These are phyloP conservation scores for Asclepias syriaca DNA, from an alignment of 257 asterid species.

Conservation along the genomic window DNA sequence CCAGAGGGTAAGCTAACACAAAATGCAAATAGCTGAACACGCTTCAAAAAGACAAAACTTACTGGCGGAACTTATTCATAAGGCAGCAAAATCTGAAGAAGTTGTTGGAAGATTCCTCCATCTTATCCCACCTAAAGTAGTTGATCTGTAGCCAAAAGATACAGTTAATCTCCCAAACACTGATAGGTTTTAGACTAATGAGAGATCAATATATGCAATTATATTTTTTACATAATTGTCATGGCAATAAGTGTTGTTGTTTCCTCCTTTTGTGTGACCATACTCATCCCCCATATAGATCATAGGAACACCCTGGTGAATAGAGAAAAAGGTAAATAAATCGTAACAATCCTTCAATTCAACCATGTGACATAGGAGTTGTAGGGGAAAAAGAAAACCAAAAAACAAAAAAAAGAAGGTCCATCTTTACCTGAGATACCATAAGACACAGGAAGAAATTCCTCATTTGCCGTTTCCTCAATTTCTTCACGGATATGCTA, in stretches of 20 bases:
- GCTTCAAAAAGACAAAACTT: slow-evolving; percentile 11
- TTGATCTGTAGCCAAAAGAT: slow-evolving; percentile 56
- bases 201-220: not conserved
- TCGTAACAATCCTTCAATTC: not conserved
- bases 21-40: not conserved
- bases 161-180: not conserved
- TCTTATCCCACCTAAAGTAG: slow-evolving; percentile 93
- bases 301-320: slow-evolving; percentile 92
- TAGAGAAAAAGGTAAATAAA: slow-evolving; percentile 9
- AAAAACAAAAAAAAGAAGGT: slow-evolving; percentile 8
- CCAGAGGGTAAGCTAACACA: slow-evolving; percentile 12
- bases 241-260: slow-evolving; percentile 95
- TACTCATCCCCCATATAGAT: slow-evolving; percentile 95
- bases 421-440: slow-evolving; percentile 83
- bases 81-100: slow-evolving; percentile 81
- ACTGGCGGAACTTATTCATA: slow-evolving; percentile 69
- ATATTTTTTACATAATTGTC: slow-evolving; percentile 67
- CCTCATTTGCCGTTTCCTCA: slow-evolving; percentile 89
- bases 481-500: slow-evolving; percentile 61
- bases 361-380: not conserved
- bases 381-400: not conserved
- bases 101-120: slow-evolving; percentile 71
- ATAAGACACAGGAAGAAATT: slow-evolving; percentile 86
- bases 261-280: slow-evolving; percentile 98
- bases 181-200: not conserved